Percentiles rank a stretch among this genome's conserved stretches.
phyloP scores from a whole-genome alignment of 495 filamentous ascomycete species.

The Podospora fimiseda region DNA sequence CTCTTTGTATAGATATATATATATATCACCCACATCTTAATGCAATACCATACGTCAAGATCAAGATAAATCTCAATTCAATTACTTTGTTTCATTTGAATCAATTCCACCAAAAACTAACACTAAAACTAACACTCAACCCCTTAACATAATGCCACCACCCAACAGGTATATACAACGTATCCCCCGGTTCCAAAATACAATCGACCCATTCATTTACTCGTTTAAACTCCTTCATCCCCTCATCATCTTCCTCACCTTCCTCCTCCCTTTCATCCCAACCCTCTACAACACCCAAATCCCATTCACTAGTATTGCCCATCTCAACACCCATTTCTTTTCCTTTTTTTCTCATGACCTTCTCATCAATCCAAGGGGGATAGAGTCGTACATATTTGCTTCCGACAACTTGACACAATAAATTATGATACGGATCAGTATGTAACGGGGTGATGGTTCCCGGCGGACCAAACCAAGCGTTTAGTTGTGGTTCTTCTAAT shows the following conservation, averaged over 20 bases:
- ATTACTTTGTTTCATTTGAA: no score
- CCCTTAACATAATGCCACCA: constrained; percentile 99
- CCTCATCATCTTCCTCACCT: constrained; percentile 61
- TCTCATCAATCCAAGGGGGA: constrained; percentile 50
- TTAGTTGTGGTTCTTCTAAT: constrained; percentile 53
- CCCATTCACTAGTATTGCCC: constrained; percentile 79
- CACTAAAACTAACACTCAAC: constrained; percentile 81
- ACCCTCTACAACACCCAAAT: constrained; percentile 57
- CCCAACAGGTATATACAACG: constrained; percentile 83
- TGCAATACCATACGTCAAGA: no score
- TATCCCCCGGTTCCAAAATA: constrained; percentile 73
- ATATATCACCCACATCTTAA: no score
- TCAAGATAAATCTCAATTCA: no score
- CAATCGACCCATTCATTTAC: constrained; percentile 76
- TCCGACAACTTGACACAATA: constrained; percentile 85
- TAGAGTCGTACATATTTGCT: constrained; percentile 88
- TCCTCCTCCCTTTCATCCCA: constrained; percentile 48
- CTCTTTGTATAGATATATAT: no score
- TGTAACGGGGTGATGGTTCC: constrained; percentile 89
- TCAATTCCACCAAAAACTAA: constrained; percentile 97
- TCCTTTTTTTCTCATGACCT: constrained; percentile 56
- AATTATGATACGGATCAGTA: constrained; percentile 90
- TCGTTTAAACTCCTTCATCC: constrained; percentile 56
- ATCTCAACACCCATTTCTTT: constrained; percentile 76
- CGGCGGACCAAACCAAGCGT: constrained; percentile 88